Base-by-base conservation (phyloP, 2,329 filamentous ascomycete species). In the Fusarium marasasianum region DNA sequence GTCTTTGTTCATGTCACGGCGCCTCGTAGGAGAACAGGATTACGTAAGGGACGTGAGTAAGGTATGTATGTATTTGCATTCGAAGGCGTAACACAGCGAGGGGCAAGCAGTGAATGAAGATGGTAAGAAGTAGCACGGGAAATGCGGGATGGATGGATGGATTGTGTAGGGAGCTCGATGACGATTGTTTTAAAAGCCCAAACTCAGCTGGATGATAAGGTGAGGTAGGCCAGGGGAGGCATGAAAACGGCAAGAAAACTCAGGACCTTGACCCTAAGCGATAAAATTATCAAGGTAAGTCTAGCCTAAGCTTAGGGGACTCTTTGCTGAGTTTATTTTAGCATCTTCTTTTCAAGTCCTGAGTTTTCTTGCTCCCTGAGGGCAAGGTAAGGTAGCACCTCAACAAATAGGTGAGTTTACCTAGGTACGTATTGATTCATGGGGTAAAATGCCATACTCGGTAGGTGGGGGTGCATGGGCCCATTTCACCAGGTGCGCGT, bases 391-490 rank as follows among this genome's bases (percentile, higher is more conserved):
- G 31, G 38, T 47, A 45, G 24, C 33, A 35, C 53, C 66, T 68
- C 63, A 62, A 62, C 66, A 67, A 54, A 65, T 45, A 62, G n/a
- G 33, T 35, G 15, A 15, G 14, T 17, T 35, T 35, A 35, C 14
- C 33, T 35, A 35, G 6, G 14, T 35, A 31, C 9, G 29, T 31
- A 59, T 51, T 38, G 31, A 47, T 56, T 48, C 43, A 45, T 63
- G 57, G 55, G 55, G 41, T 58, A 54, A 33, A 60, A 55, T 26
- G 29, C 69, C 69, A 64, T 50, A 66, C 63, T 45, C 20, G 71
- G 66, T 55, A 77, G 71, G 76, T 74, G 74, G 72, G 76, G 72
- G 54, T 63, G 76, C 59, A 63, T 57, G 66, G 72, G 64, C 55
- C 58, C 26, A 47, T 33, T 33, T 47, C 41, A 38, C 63, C 40